phyloP scores from a whole-genome alignment of 2,329 filamentous ascomycete genomes.

The Scedosporium dehoogii region DNA sequence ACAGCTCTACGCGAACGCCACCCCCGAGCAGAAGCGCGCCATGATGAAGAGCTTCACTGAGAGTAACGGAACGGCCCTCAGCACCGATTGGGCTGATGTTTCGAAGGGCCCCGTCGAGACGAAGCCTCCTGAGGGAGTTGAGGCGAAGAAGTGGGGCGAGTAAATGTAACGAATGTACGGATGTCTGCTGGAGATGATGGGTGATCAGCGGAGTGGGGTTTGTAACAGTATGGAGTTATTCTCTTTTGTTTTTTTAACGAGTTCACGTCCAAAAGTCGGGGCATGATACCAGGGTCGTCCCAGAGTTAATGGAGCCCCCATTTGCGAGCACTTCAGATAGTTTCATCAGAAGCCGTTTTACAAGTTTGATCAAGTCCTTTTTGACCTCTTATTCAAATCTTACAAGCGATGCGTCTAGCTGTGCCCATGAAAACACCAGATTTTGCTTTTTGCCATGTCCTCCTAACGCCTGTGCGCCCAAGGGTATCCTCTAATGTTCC shows the following conservation, averaged over 20 bases:
- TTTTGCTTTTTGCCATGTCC: background rate
- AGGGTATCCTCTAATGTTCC: background rate
- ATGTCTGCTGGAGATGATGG: background rate
- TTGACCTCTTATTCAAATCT: too few species aligned
- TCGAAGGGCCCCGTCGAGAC: conserved; percentile 61
- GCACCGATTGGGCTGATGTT: conserved; percentile 86
- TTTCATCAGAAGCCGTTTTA: background rate
- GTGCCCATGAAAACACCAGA: background rate
- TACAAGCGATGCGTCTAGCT: too few species aligned
- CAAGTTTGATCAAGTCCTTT: too few species aligned
- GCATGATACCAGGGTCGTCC: background rate
- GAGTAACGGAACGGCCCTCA: conserved; percentile 86
- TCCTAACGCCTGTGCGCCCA: background rate
- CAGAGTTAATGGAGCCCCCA: background rate
- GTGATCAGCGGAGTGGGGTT: background rate
- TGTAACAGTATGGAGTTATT: background rate
- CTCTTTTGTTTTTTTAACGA: too few species aligned
- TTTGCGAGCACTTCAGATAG: background rate
- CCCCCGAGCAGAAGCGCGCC: conserved; percentile 72
- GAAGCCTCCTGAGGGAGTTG: conserved; percentile 64
- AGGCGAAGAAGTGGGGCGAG: conserved; percentile 59
- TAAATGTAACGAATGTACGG: background rate
- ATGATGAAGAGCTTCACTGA: conserved; percentile 98
- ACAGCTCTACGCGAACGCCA: conserved; percentile 67
- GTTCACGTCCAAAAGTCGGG: background rate